A percentile compares a stretch with the other conserved stretches of the same genome.
These are phyloP conservation scores for Collariella sp. DNA, from an alignment of 495 filamentous ascomycete genomes.

Conservation along the genomic window DNA sequence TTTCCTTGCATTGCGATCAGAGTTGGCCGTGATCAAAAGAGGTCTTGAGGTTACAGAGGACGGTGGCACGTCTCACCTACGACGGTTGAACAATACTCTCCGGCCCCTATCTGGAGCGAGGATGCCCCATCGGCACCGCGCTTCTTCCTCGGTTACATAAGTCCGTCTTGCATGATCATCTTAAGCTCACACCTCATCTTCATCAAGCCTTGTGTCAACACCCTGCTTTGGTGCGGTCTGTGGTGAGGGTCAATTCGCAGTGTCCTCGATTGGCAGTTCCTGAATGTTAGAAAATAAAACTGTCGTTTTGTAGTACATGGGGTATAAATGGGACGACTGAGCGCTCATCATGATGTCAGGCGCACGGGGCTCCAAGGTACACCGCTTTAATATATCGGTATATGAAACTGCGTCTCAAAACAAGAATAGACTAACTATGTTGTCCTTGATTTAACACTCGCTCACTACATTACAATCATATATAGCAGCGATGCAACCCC, in stretches of 20 bases:
- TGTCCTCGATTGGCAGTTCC: too few relatives aligned
- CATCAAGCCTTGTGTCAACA: not conserved
- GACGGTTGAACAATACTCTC: not conserved
- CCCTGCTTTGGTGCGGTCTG: too few relatives aligned
- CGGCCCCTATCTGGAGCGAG: not conserved
- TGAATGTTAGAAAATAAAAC: too few relatives aligned
- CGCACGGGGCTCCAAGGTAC: too few relatives aligned
- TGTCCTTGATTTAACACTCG: too few relatives aligned
- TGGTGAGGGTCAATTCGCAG: too few relatives aligned
- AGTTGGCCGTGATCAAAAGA: constrained; percentile 28
- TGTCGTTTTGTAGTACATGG: too few relatives aligned
- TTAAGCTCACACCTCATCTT: not conserved
- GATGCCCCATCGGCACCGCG: not conserved
- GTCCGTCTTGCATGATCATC: too few relatives aligned
- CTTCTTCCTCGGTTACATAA: not conserved
- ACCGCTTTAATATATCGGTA: too few relatives aligned
- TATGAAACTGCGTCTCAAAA: too few relatives aligned
- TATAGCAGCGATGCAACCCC: not conserved
- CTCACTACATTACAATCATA: too few relatives aligned
- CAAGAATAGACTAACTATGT: too few relatives aligned
- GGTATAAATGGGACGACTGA: not conserved
- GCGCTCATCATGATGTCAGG: constrained; percentile 1
- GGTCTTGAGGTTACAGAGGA: constrained; percentile 20
- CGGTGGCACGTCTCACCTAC: not conserved
- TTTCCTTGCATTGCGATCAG: constrained; percentile 18